Conservation (phyloP, 495 filamentous ascomycete species). For the Neurospora africana region DNA sequence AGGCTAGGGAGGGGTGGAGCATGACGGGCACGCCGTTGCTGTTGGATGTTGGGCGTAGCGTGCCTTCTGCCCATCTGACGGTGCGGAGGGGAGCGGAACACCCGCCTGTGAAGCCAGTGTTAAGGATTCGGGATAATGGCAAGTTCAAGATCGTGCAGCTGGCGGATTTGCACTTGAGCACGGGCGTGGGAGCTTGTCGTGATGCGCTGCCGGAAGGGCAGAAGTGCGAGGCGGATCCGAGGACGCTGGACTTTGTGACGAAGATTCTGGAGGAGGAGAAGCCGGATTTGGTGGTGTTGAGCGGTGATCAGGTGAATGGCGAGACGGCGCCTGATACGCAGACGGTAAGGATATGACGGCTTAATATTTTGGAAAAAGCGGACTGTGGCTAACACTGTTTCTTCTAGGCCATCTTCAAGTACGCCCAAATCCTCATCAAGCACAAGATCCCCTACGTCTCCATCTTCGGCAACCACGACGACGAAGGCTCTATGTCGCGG, state of each 20-base stretch:
- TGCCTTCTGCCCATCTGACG: constrained; percentile 59
- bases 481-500: constrained; percentile 75
- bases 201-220: constrained; percentile 71
- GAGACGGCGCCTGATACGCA: constrained; percentile 88
- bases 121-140: constrained; percentile 73
- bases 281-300: constrained; percentile 82
- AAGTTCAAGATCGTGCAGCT: constrained; percentile 95
- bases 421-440: constrained; percentile 73
- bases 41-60: constrained; percentile 50
- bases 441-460: constrained; percentile 84
- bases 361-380: neutral
- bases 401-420: constrained; percentile 75
- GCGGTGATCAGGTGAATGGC: constrained; percentile 91
- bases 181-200: constrained; percentile 73
- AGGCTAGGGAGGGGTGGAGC: constrained; percentile 75
- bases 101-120: constrained; percentile 49
- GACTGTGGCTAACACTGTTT: neutral
- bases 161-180: constrained; percentile 84
- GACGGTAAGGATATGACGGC: constrained; percentile 36
- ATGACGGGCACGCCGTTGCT: constrained; percentile 59
- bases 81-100: constrained; percentile 61
- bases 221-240: constrained; percentile 79
- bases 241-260: constrained; percentile 82
- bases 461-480: constrained; percentile 97
- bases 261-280: constrained; percentile 79